Base-by-base conservation (phyloP, 176 grass and related monocot genomes). In the Carex kokanica region DNA sequence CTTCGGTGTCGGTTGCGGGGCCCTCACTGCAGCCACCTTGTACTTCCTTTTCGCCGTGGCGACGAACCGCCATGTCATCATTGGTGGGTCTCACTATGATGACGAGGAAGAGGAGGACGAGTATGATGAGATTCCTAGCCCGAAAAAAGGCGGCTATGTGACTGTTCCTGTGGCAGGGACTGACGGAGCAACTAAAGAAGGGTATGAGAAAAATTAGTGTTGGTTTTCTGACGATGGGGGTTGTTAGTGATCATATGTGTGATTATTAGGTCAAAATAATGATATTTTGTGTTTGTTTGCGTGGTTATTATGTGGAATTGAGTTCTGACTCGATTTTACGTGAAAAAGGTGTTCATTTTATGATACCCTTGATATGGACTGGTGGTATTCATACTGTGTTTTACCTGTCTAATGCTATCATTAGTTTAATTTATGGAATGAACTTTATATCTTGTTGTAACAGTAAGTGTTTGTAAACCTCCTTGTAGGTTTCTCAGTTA, bases 1-100 rank as follows among this genome's bases (percentile, higher is more conserved):
- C 78, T 98, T 98, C 57, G 90, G 92, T 2, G 87, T 98, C 84
- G 90, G 94, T 70, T 97, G 88, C 55, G 94, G 94, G 47, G 87
- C 92, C 64, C 94, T 97, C 78, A 97, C 92, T 58, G 92, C 90
- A 17, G 90, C 90, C 1, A 90, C 90, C 75, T 88, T 98, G 90
- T 98, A 94, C 84, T 88, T 94, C 85, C 88, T 93, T 69, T 29
- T 90, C 56, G 87, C 92, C 84, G 89, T 87, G 77, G 84, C 74
- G 86, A 83, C 87, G 61, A 89, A 72, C 78, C 88, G 84, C 68
- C 58, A 86, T 59, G 80, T 68, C 40, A 75, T 70, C 23, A 29
- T 73, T 47, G 88, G 69, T 15, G 62, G 88, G 5, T 61, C 88
- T 25, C 58, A 55, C 23, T 80, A 91, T 86, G 87, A 85, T 27